Conservation (phyloP, 768 basidiomycete species). For the Cyclocybe cylindracea region DNA sequence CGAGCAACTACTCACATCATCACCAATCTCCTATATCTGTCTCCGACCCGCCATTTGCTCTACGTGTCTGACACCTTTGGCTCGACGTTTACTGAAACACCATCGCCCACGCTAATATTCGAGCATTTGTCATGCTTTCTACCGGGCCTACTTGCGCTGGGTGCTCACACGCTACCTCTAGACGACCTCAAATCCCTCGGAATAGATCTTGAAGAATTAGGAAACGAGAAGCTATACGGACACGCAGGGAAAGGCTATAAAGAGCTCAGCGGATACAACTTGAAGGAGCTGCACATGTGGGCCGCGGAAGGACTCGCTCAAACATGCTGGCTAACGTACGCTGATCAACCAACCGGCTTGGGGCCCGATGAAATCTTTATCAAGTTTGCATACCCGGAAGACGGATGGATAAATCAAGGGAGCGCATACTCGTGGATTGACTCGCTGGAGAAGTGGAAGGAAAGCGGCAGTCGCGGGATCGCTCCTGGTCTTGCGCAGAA, state of each 20-base stretch:
- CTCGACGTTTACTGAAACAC: slow-evolving; percentile 27
- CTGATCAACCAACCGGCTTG: slow-evolving; percentile 68
- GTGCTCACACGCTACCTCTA: slow-evolving; percentile 61
- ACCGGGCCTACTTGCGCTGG: slow-evolving; percentile 73
- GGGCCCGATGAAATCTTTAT: slow-evolving; percentile 63
- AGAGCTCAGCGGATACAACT: slow-evolving; percentile 44
- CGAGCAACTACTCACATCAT: no score
- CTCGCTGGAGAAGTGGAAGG: slow-evolving; percentile 49
- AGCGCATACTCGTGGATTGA: slow-evolving; percentile 46
- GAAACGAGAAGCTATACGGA: slow-evolving; percentile 35
- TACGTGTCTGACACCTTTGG: slow-evolving; percentile 61
- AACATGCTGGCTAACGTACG: slow-evolving; percentile 71
- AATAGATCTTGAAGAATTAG: slow-evolving; percentile 45
- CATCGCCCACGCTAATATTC: slow-evolving; percentile 47
- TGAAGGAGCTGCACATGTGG: slow-evolving; percentile 71
- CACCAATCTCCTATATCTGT: slow-evolving; percentile 53
- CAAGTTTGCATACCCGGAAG: neutral
- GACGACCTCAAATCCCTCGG: slow-evolving; percentile 50
- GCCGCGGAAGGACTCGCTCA: slow-evolving; percentile 76
- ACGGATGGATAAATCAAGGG: slow-evolving; percentile 5
- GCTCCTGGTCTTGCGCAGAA: slow-evolving; percentile 56
- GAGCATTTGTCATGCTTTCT: slow-evolving; percentile 82
- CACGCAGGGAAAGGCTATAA: slow-evolving; percentile 34
- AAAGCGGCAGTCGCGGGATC: slow-evolving; percentile 40
- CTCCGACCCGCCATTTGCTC: slow-evolving; percentile 62